Conservation (phyloP, 768 basidiomycete species). For the Serendipita sp. region DNA sequence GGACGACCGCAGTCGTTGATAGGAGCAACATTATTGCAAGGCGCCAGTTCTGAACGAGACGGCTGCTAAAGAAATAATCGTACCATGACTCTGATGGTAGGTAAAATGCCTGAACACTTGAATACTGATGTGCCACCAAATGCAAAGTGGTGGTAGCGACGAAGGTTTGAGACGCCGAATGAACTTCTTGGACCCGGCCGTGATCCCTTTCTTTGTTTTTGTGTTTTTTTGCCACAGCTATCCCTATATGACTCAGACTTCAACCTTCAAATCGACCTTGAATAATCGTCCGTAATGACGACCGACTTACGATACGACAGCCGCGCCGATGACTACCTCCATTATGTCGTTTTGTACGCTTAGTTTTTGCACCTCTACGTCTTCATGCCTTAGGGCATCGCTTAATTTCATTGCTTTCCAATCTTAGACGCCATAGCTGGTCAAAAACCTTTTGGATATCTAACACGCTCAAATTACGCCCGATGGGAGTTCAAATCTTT, state of each 20-base stretch:
- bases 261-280: neutral
- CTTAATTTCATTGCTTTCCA: neutral
- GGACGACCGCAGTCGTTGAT: too few species aligned
- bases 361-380: neutral
- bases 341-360: constrained; percentile 4
- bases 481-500: constrained; percentile 7
- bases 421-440: constrained; percentile 8
- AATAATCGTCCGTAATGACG: neutral
- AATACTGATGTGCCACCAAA: too few species aligned
- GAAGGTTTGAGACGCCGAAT: too few species aligned
- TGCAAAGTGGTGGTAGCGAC: too few species aligned
- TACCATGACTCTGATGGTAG: too few species aligned
- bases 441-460: constrained; percentile 8
- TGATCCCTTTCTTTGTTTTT: neutral
- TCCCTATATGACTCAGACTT: neutral
- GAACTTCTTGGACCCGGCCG: too few species aligned
- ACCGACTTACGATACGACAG: constrained; percentile 4
- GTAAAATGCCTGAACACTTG: too few species aligned
- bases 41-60: too few species aligned
- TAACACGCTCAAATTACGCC: constrained; percentile 8
- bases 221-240: neutral
- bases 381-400: neutral
- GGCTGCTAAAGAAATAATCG: too few species aligned
- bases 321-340: constrained; percentile 3
- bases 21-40: too few species aligned